Base-by-base conservation (phyloP, 1,284 basidiomycete genomes). In the Malassezia obtusa region DNA sequence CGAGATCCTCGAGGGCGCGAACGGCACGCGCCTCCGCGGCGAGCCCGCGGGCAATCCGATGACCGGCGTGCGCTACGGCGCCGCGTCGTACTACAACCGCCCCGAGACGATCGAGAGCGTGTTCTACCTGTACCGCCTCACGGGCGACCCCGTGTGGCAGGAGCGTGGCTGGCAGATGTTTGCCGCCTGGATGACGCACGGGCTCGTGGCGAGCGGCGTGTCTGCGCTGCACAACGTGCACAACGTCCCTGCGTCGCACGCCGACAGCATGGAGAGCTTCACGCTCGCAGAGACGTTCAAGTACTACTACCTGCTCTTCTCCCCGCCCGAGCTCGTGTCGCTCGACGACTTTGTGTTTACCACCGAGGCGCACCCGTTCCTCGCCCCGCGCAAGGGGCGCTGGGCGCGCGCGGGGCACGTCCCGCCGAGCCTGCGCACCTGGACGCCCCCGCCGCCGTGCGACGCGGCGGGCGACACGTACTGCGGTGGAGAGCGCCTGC, bases 101-200 rank as follows among this genome's bases (percentile, higher is more conserved):
- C 80, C 80, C 15, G 80, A 81, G 65, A 80, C 79, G 15, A 80
- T 81, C 64, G 80, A 81, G 71, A 77, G 74, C 22, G 77, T 80
- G 26, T 78, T 79, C 55, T 75, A 71, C 64, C 78, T 79, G 78
- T 81, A 76, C 67, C 74, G 80, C 37, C 62, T 80, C 24, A 81
- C 80, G 0, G 80, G 80, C 19, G 79, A 81, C 65, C 65, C 68
- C 6, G 75, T 74, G 52, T 81, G 80, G 80, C 60, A 67, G 56
- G 79, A 80, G 50, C 74, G 77, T 35, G 80, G 80, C 3, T 81
- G 80, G 80, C 75, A 77, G 58, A 81, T 81, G 80, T 81, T 81
- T 52, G 75, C 75, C 5, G 75, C 75, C 9, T 81, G 80, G 80
- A 76, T 79, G 49, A 73, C 75, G 50, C 68, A 75, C 46, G 60